A percentile compares a stretch with the other conserved stretches of the same genome.
Conservation (phyloP, 352 stramenopile species). For the Pseudoperonospora humuli region DNA sequence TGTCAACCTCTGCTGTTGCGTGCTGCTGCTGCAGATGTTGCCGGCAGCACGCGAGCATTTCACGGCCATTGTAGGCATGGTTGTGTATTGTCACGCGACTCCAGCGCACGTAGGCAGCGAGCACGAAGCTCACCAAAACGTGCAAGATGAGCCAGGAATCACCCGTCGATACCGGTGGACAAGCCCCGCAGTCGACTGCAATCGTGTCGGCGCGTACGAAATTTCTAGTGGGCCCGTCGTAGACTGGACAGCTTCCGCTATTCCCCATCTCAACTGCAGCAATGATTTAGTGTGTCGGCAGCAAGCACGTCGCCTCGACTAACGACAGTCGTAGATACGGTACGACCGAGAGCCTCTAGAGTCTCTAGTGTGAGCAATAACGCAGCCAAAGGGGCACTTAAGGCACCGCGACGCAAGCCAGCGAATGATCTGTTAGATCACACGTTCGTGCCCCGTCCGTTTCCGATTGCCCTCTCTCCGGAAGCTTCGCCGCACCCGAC, state of each 20-base stretch:
- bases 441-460: constrained; percentile 14
- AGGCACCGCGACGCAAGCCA: constrained; percentile 7
- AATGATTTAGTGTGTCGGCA: not conserved
- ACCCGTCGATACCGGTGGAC: constrained; percentile 2
- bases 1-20: constrained; percentile 1
- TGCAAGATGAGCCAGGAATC: constrained; percentile 32
- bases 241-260: constrained; percentile 13
- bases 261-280: too few relatives aligned
- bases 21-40: constrained; percentile 11
- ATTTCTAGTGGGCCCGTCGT: constrained; percentile 16
- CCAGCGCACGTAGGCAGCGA: constrained; percentile 38
- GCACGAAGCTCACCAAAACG: constrained; percentile 31
- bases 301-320: constrained; percentile 2
- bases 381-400: constrained; percentile 1
- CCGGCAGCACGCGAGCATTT: constrained; percentile 12
- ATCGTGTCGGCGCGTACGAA: constrained; percentile 17
- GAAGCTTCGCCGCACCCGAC: constrained; percentile 22
- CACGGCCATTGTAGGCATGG: constrained; percentile 15
- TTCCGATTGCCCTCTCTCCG: constrained; percentile 5
- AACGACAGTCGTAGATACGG: constrained; percentile 2
- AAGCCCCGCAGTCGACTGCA: constrained; percentile 14
- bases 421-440: constrained; percentile 10
- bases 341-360: constrained; percentile 3
- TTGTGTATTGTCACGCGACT: constrained; percentile 25
- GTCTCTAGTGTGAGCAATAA: constrained; percentile 11